Conservation (phyloP, 768 basidiomycete species). For the Russula compacta region DNA sequence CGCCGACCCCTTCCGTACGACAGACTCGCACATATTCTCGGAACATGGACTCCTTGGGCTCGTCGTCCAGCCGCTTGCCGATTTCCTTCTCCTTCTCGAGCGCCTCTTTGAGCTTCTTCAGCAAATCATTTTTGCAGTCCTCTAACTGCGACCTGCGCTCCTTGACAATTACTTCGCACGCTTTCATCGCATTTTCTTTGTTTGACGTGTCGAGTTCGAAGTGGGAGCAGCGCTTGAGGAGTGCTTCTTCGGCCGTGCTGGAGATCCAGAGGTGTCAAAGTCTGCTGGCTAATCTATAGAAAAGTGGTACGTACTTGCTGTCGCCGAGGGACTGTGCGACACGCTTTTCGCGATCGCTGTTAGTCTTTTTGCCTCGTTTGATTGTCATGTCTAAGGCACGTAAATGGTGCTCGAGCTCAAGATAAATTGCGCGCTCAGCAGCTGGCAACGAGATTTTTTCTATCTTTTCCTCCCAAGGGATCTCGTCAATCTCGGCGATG, state of each 20-base stretch:
- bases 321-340: constrained; percentile 81
- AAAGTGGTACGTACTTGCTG: constrained; percentile 39
- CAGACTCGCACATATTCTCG: constrained; percentile 65
- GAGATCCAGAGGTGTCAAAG: neutral
- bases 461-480: constrained; percentile 61
- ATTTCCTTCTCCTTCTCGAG: constrained; percentile 62
- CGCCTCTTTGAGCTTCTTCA: constrained; percentile 53
- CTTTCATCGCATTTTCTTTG: constrained; percentile 72
- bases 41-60: constrained; percentile 65
- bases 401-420: constrained; percentile 89
- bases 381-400: constrained; percentile 82
- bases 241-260: constrained; percentile 84
- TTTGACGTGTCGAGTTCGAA: constrained; percentile 74
- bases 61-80: constrained; percentile 31
- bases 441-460: constrained; percentile 71
- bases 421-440: constrained; percentile 88
- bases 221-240: constrained; percentile 92
- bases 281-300: neutral
- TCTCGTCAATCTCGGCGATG: constrained; percentile 94
- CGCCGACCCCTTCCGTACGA: constrained; percentile 63
- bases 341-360: constrained; percentile 83
- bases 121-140: constrained; percentile 68
- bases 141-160: constrained; percentile 74
- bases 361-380: constrained; percentile 53
- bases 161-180: constrained; percentile 84